Conservation (phyloP, 257 asterid genomes). For the Ophiorrhiza pumila region DNA sequence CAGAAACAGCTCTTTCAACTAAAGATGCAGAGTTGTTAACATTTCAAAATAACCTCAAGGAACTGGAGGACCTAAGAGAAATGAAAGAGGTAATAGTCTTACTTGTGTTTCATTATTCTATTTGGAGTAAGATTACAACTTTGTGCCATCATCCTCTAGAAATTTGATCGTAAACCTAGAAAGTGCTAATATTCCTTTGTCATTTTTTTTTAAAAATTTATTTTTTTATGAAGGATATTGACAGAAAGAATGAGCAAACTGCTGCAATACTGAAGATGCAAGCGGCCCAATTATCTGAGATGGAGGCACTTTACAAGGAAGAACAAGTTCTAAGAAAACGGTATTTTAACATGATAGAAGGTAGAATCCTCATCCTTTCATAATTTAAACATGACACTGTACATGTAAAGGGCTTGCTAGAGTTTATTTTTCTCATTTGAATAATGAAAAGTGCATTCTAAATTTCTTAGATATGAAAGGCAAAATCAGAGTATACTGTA, state of each 20-base stretch:
- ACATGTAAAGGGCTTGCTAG: slow-evolving; percentile 5
- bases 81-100: slow-evolving; percentile 78
- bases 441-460: slow-evolving; percentile 13
- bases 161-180: background rate
- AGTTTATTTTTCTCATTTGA: background rate
- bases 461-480: slow-evolving; percentile 83
- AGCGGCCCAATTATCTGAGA: slow-evolving; percentile 92
- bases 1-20: slow-evolving; percentile 50
- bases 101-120: background rate
- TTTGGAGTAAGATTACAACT: background rate
- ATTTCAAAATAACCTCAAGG: slow-evolving; percentile 74
- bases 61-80: slow-evolving; percentile 89
- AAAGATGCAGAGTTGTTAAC: slow-evolving; percentile 61
- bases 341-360: slow-evolving; percentile 93
- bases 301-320: slow-evolving; percentile 89
- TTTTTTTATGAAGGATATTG: slow-evolving; percentile 61
- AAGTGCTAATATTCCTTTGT: background rate
- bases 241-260: slow-evolving; percentile 93
- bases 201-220: background rate
- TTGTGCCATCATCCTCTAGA: background rate
- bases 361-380: slow-evolving; percentile 29
- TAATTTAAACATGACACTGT: background rate
- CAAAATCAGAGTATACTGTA: slow-evolving; percentile 89
- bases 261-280: slow-evolving; percentile 95
- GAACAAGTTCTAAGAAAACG: slow-evolving; percentile 87